Evolutionary conservation across 345 rosid genomes (phyloP).

Genomic region (Euclidium syriacum): DNA sequence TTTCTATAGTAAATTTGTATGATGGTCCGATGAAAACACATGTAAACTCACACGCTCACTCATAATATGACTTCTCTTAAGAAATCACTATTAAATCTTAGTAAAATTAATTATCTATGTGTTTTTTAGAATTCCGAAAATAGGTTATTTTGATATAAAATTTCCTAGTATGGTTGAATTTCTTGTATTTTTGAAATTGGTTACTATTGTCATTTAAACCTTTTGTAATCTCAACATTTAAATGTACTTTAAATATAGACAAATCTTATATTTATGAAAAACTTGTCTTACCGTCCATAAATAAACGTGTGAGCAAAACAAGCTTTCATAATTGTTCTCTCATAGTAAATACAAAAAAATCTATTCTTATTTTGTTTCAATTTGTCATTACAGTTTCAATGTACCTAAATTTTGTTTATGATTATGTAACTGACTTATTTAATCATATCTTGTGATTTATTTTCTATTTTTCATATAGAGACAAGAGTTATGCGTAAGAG

Average conservation of each 20-base stretch:
- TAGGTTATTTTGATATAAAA: neutral
- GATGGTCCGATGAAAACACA: too few relatives aligned
- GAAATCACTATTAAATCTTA: too few relatives aligned
- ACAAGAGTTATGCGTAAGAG: neutral
- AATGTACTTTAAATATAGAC: too few relatives aligned
- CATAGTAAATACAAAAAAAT: too few relatives aligned
- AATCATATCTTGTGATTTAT: slow-evolving; percentile 14
- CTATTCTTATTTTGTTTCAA: neutral
- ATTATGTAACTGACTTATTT: neutral
- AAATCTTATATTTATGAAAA: neutral
- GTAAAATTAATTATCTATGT: too few relatives aligned
- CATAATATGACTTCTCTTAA: too few relatives aligned
- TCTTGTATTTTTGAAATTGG: neutral
- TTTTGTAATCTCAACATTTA: neutral
- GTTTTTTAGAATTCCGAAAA: neutral
- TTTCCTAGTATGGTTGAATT: neutral
- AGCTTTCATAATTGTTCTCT: too few relatives aligned
- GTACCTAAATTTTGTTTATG: slow-evolving; percentile 1
- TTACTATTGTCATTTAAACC: too few relatives aligned
- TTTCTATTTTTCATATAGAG: slow-evolving; percentile 3
- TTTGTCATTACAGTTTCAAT: neutral
- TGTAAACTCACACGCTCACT: too few relatives aligned
- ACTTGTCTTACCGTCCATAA: neutral
- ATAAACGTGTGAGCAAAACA: neutral
- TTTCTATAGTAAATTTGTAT: too few relatives aligned